Percentiles rank a stretch among this genome's conserved stretches.
Conservation (phyloP, 2,329 filamentous ascomycete genomes). For the Camillea tinctor region DNA sequence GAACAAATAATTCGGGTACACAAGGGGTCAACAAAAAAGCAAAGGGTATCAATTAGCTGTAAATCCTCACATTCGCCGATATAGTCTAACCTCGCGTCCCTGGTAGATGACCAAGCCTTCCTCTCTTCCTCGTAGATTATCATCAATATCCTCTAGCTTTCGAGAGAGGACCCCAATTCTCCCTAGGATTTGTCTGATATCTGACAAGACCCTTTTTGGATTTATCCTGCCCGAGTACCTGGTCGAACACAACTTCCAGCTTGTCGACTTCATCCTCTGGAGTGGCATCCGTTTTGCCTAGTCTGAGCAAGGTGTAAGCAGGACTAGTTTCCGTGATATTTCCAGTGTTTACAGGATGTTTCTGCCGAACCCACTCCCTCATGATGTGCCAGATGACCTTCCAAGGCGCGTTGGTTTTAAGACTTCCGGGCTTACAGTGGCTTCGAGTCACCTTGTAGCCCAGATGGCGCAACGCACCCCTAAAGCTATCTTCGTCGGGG, state of each 20-base stretch:
- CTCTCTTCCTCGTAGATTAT: not conserved
- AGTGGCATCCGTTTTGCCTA: slow-evolving; percentile 36
- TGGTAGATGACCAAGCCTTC: slow-evolving; percentile 1
- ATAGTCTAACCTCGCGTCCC: slow-evolving; percentile 4
- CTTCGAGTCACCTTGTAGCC: slow-evolving; percentile 83
- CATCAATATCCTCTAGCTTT: slow-evolving; percentile 58
- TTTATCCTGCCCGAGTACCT: slow-evolving; percentile 69
- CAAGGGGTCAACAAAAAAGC: slow-evolving; percentile 5
- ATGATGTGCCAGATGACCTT: slow-evolving; percentile 87
- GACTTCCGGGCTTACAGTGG: slow-evolving; percentile 83
- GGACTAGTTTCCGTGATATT: slow-evolving; percentile 68
- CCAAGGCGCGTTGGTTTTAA: slow-evolving; percentile 95
- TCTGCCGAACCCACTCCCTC: slow-evolving; percentile 85
- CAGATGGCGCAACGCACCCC: slow-evolving; percentile 76
- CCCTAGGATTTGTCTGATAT: slow-evolving; percentile 86
- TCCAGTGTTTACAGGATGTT: slow-evolving; percentile 71
- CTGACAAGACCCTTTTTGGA: slow-evolving; percentile 70
- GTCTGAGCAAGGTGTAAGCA: slow-evolving; percentile 67
- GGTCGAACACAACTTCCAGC: slow-evolving; percentile 66
- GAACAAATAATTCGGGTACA: not conserved
- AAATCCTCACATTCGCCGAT: slow-evolving; percentile 8
- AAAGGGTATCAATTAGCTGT: slow-evolving; percentile 29
- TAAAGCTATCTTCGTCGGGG: slow-evolving; percentile 74
- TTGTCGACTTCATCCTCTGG: slow-evolving; percentile 33
- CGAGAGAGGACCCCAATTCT: slow-evolving; percentile 90